Percentiles rank a stretch among this genome's conserved stretches.
These are phyloP conservation scores for Tetracladium setigerum DNA, from an alignment of 495 filamentous ascomycete genomes.

Conservation along the genomic window DNA sequence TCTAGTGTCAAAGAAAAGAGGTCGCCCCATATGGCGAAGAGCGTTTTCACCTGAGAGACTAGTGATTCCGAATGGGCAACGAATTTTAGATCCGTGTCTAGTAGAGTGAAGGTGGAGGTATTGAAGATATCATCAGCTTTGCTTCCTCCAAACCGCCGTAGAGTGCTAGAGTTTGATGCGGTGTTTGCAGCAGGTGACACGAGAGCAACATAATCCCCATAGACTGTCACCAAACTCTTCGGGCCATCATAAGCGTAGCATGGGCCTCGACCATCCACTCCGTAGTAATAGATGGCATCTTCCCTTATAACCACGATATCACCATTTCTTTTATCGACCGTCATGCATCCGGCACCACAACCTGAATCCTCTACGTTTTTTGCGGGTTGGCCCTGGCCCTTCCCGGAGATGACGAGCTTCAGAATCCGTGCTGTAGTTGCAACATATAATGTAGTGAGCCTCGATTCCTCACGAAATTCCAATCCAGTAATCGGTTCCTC, in stretches of 20 bases:
- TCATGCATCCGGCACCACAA: slow-evolving; percentile 90
- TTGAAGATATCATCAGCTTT: slow-evolving; percentile 69
- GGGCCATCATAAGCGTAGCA: slow-evolving; percentile 85
- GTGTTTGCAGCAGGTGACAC: slow-evolving; percentile 69
- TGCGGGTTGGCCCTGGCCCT: slow-evolving; percentile 83
- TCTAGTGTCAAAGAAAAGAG: slow-evolving; percentile 81
- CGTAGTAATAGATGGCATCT: slow-evolving; percentile 93
- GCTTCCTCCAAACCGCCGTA: slow-evolving; percentile 55
- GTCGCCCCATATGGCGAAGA: slow-evolving; percentile 88
- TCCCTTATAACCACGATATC: slow-evolving; percentile 87
- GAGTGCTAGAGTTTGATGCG: slow-evolving; percentile 37
- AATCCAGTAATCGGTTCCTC: slow-evolving; percentile 94
- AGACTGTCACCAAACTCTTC: slow-evolving; percentile 75
- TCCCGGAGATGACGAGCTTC: slow-evolving; percentile 76
- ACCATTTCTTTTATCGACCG: slow-evolving; percentile 64
- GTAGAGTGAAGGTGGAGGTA: slow-evolving; percentile 74
- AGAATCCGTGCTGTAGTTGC: slow-evolving; percentile 85
- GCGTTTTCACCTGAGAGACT: slow-evolving; percentile 63
- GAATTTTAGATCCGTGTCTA: slow-evolving; percentile 86
- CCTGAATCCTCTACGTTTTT: slow-evolving; percentile 81
- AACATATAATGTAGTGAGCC: slow-evolving; percentile 73
- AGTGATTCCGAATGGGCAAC: slow-evolving; percentile 84
- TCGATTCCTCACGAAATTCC: slow-evolving; percentile 58
- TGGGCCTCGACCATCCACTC: slow-evolving; percentile 72
- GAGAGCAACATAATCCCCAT: slow-evolving; percentile 79